Conservation (phyloP, 1,284 basidiomycete species). For the Rhodotorula sp. region DNA sequence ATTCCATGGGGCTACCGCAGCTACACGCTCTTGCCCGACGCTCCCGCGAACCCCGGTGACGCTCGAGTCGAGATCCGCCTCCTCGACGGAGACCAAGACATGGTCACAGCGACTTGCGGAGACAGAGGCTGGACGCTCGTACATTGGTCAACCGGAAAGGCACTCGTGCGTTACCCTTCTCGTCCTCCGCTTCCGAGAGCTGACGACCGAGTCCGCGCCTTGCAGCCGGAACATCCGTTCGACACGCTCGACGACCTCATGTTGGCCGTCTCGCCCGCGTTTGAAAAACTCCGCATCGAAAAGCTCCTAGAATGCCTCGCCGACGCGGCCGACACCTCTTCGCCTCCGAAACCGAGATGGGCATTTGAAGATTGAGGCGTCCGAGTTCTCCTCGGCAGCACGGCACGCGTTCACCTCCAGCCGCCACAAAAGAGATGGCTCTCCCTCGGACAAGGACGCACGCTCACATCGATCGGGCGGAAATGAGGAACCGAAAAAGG, state of each 20-base stretch:
- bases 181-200: neutral
- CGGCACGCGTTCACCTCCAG: too few relatives aligned
- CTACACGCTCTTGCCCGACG: constrained; percentile 1
- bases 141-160: neutral
- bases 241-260: constrained; percentile 40
- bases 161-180: neutral
- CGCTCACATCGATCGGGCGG: too few relatives aligned
- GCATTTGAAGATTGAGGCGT: neutral
- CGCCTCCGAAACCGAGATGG: neutral
- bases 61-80: constrained; percentile 24
- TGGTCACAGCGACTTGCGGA: constrained; percentile 11
- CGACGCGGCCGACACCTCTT: neutral
- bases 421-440: too few relatives aligned
- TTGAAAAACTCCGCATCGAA: constrained; percentile 21
- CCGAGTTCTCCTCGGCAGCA: neutral
- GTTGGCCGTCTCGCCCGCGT: constrained; percentile 28
- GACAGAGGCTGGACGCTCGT: constrained; percentile 19
- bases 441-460: too few relatives aligned
- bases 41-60: neutral
- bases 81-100: constrained; percentile 19
- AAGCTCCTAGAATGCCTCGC: constrained; percentile 22
- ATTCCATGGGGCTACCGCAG: constrained; percentile 25
- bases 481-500: too few relatives aligned
- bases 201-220: neutral
- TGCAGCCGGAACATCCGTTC: constrained; percentile 13